Base-by-base conservation (phyloP, 768 basidiomycete genomes). In the Gyrodon lividus region DNA sequence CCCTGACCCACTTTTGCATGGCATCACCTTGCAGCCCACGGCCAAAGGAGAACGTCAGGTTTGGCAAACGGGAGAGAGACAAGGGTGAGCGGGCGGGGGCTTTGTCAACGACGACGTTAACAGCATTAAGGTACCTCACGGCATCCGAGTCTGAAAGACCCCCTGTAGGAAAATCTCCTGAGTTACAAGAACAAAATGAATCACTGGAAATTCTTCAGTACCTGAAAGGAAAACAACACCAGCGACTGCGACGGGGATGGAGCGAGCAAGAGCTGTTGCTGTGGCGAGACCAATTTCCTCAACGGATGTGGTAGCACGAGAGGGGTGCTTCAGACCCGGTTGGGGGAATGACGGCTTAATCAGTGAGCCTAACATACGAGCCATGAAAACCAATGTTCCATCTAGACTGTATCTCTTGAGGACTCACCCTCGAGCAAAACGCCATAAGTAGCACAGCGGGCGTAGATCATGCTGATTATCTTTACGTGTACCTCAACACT, bases 341-440 rank as follows among this genome's bases (percentile, higher is more conserved):
- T 80, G 77, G 24, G 78, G 71, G 66, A 79, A 80, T 1, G 76
- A 79, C 4, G 77, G 76, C 48, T 80, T 80, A 54, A 81, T 74
- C 38, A 80, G 67, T 5, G 76, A 72, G 19, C 77, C 78, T 79
- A 43, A 17, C 6, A 13, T 48, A 34, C 10, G 43, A 6, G 33
- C 44, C 16, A 45, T 51, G 7, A 56, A 30, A 40, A 5, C 41
- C 19, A 5, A 40, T 7, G 13, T 38, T 28, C 10, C 19, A 13
- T 24, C 13, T 31, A 14, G 31, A 14, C 13, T 31, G 8, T n/a
- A n/a, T n/a, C 24, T 17, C 35, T 9, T 9, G 10, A 37, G 17
- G 13, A 46, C 69, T 50, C 53, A 75, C 78, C 78, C 68, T 80
- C 77, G 6, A 81, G 61, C 31, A 81, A 65, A 28, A 81, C 76